phyloP scores from a whole-genome alignment of 306 rosid genomes.

The Sesbania bispinosa region DNA sequence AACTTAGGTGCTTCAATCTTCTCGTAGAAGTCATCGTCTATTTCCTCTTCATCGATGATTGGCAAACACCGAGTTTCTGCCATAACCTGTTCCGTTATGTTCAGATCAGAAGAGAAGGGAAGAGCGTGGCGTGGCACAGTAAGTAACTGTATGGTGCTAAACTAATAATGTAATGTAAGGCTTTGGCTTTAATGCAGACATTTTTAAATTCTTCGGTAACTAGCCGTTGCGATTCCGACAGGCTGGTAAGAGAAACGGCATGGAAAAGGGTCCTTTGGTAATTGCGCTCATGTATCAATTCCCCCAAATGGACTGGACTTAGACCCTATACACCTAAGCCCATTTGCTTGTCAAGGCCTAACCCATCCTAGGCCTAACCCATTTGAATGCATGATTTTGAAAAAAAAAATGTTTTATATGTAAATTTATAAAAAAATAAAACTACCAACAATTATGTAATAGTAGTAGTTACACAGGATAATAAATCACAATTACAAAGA shows the following conservation, averaged over 20 bases:
- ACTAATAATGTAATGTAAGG: not conserved
- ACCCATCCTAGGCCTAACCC: too few relatives aligned
- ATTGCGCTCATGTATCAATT: not conserved
- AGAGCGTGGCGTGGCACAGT: too few relatives aligned
- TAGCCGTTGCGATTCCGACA: constrained; percentile 19
- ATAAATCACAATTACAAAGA: too few relatives aligned
- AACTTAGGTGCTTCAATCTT: constrained; percentile 88
- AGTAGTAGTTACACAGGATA: too few relatives aligned
- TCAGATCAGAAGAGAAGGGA: not conserved
- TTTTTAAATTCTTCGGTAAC: constrained; percentile 16
- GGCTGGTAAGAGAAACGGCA: not conserved
- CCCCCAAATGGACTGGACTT: not conserved
- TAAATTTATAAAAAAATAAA: too few relatives aligned
- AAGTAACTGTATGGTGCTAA: not conserved
- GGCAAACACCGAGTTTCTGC: constrained; percentile 32
- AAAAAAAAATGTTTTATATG: too few relatives aligned
- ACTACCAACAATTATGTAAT: too few relatives aligned
- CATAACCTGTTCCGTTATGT: constrained; percentile 15
- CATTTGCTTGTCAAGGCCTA: too few relatives aligned
- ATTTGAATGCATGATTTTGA: too few relatives aligned
- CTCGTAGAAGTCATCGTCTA: constrained; percentile 82
- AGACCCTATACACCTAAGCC: not conserved
- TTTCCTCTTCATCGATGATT: constrained; percentile 36
- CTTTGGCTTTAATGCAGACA: constrained; percentile 5
- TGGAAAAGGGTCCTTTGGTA: not conserved